Percentiles rank a stretch among this genome's conserved stretches.
phyloP scores from a whole-genome alignment of 1,284 basidiomycete genomes.

The Melampsora larici-populina region DNA sequence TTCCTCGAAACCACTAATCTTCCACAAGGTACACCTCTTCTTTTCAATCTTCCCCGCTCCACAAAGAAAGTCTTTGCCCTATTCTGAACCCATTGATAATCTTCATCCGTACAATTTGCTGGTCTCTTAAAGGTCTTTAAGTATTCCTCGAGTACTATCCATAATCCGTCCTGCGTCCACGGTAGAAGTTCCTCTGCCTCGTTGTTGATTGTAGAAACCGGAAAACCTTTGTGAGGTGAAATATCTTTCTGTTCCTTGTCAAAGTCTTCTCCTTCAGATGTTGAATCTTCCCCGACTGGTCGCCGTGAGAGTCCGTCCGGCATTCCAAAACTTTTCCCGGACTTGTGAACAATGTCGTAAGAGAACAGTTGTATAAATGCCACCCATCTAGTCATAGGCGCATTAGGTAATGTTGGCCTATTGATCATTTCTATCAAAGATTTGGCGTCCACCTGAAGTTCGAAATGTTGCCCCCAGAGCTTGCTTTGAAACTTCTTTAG shows the following conservation, averaged over 20 bases:
- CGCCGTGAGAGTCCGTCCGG: no score
- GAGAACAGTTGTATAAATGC: constrained; percentile 15
- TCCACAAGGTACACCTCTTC: neutral
- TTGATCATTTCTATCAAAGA: constrained; percentile 8
- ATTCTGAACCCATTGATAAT: no score
- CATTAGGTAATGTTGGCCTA: neutral
- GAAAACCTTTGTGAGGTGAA: no score
- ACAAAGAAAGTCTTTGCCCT: neutral
- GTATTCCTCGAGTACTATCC: neutral
- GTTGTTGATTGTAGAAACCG: no score
- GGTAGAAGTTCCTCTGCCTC: constrained; percentile 3
- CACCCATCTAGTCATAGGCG: constrained; percentile 17
- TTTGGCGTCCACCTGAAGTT: neutral
- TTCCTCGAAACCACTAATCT: no score
- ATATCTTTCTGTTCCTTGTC: no score
- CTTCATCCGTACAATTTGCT: neutral
- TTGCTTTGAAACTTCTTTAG: constrained; percentile 4
- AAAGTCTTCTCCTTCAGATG: no score
- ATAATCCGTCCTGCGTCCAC: no score
- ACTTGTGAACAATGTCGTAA: neutral
- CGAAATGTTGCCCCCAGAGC: no score
- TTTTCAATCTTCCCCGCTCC: neutral
- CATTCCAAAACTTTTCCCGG: no score
- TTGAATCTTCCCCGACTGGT: no score
- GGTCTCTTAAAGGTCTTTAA: neutral